Base-by-base conservation (phyloP, 345 rosid species). In the Hibiscus syriacus region DNA sequence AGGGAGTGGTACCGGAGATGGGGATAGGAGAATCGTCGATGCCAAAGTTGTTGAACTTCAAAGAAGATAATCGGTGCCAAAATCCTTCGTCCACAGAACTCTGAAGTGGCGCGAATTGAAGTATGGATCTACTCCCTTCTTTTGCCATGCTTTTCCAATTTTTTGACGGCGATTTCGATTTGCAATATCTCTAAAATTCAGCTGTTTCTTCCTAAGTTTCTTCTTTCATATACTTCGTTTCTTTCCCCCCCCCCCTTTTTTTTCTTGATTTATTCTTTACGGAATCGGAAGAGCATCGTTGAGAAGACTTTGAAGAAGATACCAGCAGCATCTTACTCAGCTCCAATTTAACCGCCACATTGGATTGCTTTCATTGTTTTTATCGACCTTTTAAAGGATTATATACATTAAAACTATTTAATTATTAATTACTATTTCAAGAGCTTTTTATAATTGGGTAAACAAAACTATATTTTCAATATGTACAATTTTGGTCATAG, bases 71-170 rank as follows among this genome's bases (percentile, higher is more conserved):
- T 71, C 84, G 77, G 57, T 89, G 99, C 99, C 98, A 94, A 78
- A 94, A 94, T 69, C 97, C 93, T 74, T 94, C 98, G 55, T 92
- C 98, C 2, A 86, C 96, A 2, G 81, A 77, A 70, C 97, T 89
- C 74, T 88, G 85, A 58, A 91, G 82, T 27, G 92, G 88, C 19
- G 88, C 87, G 77, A 94, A 91, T 78, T 84, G 89, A 26, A 94
- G 93, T 11, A 86, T 67, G 3, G 85, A 60, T 71, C 80, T 58
- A 39, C 72, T 41, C 57, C 39, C 39, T 36, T 36, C 39, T 36
- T 36, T 36, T 36, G 39, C 11, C 39, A 36, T 36, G 2, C 10
- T 34, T 34, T 34, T 36, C 39, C 39, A 36, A 36, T 8, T 36
- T 36, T 36, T 36, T 36, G 11, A 10, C 2, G 7, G 10, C 11